Base-by-base conservation (phyloP, 2,329 filamentous ascomycete species). In the Aphanocladium album region DNA sequence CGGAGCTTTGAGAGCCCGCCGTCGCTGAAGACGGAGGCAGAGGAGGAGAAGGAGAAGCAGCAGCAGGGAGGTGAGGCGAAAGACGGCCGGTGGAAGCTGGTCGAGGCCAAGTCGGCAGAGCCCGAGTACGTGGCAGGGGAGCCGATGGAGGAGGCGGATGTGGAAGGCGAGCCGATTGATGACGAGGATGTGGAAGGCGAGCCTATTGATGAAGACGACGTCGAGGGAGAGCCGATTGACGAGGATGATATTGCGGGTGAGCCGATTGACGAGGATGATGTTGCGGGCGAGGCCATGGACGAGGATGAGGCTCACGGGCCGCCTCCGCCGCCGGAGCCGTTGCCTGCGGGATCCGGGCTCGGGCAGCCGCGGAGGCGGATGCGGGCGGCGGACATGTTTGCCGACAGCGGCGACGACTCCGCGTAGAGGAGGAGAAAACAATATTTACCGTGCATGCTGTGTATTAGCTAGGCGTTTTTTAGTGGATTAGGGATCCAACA, bases 361-460 rank as follows among this genome's bases (percentile, higher is more conserved):
- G 68, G 67, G 51, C 74, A 72, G 61, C 69, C 78, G 64, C 79
- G 83, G 67, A 88, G 83, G 69, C 82, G 89, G 63, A 88, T 90
- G 73, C 86, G 86, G 66, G 90, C 90, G 5, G 89, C 89, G 66
- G 90, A 95, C 70, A 93, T 95, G 90, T 96, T 95, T 83, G 90
- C 89, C 12, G 89, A 89, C 71, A 89, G 88, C 5, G 89, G 89
- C 66, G 82, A 73, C 65, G 23, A 46, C 30, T 57, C 45, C 45
- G 27, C 33, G 23, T n/a, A 45, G 14, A 47, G 17, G 5, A 6
- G 30, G 49, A n/a, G 6, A 21, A 11, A 19, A 16, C 9, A 17
- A 3, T 35, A 33, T n/a, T n/a, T n/a, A n/a, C n/a, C n/a, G n/a
- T n/a, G n/a, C n/a, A n/a, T n/a, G n/a, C n/a, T 51, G 35, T 49